These are phyloP conservation scores for Zygosaccharomyces bisporus DNA, from an alignment of 805 yeast species.

Conservation along the genomic window DNA sequence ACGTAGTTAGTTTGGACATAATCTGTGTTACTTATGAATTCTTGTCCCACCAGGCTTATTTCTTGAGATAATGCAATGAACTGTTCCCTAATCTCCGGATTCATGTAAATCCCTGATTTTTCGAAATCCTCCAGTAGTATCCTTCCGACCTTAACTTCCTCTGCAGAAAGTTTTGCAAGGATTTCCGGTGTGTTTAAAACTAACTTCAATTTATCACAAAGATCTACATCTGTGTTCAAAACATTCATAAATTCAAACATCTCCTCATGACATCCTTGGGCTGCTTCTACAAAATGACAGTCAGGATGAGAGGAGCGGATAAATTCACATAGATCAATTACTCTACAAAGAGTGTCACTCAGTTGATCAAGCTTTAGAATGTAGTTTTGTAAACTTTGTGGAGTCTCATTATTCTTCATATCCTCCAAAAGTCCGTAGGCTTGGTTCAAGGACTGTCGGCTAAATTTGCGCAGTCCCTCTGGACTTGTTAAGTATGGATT, in stretches of 20 bases:
- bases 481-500: constrained; percentile 70
- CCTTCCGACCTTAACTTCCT: constrained; percentile 79
- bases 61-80: constrained; percentile 78
- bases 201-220: constrained; percentile 57
- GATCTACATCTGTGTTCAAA: constrained; percentile 74
- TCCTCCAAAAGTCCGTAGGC: constrained; percentile 60
- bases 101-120: constrained; percentile 84
- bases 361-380: constrained; percentile 72
- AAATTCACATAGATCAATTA: constrained; percentile 90
- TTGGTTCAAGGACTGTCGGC: constrained; percentile 55
- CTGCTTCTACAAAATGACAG: constrained; percentile 63
- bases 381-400: constrained; percentile 45
- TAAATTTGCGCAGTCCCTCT: constrained; percentile 63
- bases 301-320: constrained; percentile 85
- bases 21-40: constrained; percentile 44
- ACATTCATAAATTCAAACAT: constrained; percentile 94
- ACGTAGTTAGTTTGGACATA: constrained; percentile 20
- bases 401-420: constrained; percentile 48
- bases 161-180: constrained; percentile 46
- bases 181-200: constrained; percentile 44
- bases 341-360: constrained; percentile 86
- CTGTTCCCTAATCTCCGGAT: constrained; percentile 54
- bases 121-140: constrained; percentile 80
- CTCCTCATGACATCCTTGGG: constrained; percentile 81
- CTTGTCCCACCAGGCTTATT: constrained; percentile 77